Evolutionary conservation across 2,329 filamentous ascomycete genomes (phyloP), one percentile per base, ranked within the genome.

Genomic region (Epicoccum nigrum): DNA sequence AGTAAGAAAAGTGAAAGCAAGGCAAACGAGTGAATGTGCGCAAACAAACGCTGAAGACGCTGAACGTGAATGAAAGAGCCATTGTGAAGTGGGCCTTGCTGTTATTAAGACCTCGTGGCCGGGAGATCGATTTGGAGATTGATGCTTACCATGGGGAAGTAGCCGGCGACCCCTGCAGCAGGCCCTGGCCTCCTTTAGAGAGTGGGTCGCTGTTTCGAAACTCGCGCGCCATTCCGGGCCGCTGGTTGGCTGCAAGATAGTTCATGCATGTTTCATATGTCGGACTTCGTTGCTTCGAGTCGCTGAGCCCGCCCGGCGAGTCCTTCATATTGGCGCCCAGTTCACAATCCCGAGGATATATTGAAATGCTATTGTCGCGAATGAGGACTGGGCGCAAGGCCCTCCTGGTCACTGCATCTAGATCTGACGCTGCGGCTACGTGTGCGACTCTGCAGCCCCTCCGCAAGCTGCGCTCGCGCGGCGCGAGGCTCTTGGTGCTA

Each of bases 21-120:
- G 11, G 23, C 11, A 45, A 68, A 65, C 51, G 65, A 69, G 51
- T 51, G 63, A 59, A 56, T 37, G 47, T 59, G 58, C 50, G 59
- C 49, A 41, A 21, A 52, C 11, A 52, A 62, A 30, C 66, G 64
- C 46, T 52, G 58, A 59, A 41, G 57, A 55, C 31, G 41, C n/a
- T n/a, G 56, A 63, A 59, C 33, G 54, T 41, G 50, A 53, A 55
- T 41, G 42, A 44, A 50, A 41, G 38, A 45, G 38, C 33, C 59
- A 63, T 59, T 37, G 47, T 60, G 57, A 60, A 60, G 46, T 43
- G 49, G 43, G 44, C 43, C 49, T 52, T 47, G 43, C 43, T 44
- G 16, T 28, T 37, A 43, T 43, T 49, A 52, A 47, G 43, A 30
- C 41, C 35, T 52, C 32, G 44, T 52, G 49, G 49, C 44, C 28